Evolutionary conservation across 2,329 filamentous ascomycete species (phyloP).

Genomic region (Fusarium odoratissimum): DNA sequence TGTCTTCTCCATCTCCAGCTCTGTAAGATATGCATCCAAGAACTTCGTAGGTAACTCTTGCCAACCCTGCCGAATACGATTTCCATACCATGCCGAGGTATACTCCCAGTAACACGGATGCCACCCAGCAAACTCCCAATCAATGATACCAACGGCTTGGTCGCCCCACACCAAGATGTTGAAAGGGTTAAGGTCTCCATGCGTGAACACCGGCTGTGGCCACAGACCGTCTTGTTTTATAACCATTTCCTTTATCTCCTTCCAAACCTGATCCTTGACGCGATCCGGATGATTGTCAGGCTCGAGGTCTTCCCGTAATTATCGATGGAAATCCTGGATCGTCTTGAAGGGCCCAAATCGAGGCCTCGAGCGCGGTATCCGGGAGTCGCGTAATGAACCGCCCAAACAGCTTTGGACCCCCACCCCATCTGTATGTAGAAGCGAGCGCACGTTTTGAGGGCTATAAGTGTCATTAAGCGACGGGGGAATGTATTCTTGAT

Average conservation of each 20-base stretch:
- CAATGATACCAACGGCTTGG: neutral
- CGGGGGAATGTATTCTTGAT: slow-evolving; percentile 46
- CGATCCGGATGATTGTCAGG: slow-evolving; percentile 33
- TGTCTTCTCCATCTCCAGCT: slow-evolving; percentile 13
- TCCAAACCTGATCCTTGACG: slow-evolving; percentile 39
- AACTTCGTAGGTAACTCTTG: neutral
- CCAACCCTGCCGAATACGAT: neutral
- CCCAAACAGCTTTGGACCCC: slow-evolving; percentile 43
- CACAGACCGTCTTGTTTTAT: neutral
- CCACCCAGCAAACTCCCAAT: neutral
- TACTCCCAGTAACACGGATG: neutral
- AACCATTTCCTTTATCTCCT: slow-evolving; percentile 49
- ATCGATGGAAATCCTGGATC: slow-evolving; percentile 48
- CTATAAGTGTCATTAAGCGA: slow-evolving; percentile 42
- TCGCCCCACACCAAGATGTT: neutral
- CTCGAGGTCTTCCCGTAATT: slow-evolving; percentile 46
- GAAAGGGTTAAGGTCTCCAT: neutral
- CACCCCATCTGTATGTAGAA: slow-evolving; percentile 34
- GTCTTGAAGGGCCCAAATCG: slow-evolving; percentile 50
- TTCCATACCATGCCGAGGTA: neutral
- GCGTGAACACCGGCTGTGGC: neutral
- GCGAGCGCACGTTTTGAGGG: slow-evolving; percentile 44
- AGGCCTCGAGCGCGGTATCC: slow-evolving; percentile 32
- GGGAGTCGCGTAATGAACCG: slow-evolving; percentile 45
- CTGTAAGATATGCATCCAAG: neutral